Conservation (phyloP, 352 stramenopile genomes). For the Hyaloperonospora brassicae region DNA sequence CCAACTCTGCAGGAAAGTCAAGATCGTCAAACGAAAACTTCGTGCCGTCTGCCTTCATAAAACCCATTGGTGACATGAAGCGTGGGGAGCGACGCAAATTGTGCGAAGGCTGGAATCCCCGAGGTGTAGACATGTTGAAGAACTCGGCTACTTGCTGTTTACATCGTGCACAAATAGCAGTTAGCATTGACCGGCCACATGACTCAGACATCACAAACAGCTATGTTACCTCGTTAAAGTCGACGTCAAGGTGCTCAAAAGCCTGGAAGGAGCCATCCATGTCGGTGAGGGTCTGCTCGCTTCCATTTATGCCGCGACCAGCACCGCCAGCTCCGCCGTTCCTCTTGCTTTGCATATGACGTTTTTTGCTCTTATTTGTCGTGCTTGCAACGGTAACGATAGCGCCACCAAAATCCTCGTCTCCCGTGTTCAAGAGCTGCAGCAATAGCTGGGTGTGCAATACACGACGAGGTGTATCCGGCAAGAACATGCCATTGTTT, state of each 20-base stretch:
- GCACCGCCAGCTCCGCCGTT: conserved; percentile 5
- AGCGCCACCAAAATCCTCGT: conserved; percentile 29
- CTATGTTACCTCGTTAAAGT: conserved; percentile 65
- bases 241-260: conserved; percentile 80
- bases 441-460: conserved; percentile 74
- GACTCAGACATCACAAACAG: not conserved
- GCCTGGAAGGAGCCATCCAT: conserved; percentile 62
- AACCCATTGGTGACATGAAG: conserved; percentile 58
- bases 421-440: conserved; percentile 56
- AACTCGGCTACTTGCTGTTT: conserved; percentile 75
- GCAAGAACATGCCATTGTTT: conserved; percentile 63
- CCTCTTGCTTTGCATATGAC: conserved; percentile 27
- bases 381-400: conserved; percentile 24
- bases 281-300: conserved; percentile 35
- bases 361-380: conserved; percentile 60
- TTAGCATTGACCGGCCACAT: no score
- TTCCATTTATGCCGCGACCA: conserved; percentile 8
- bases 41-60: conserved; percentile 59
- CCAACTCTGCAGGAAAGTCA: conserved; percentile 68
- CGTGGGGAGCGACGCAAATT: conserved; percentile 67
- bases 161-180: conserved; percentile 2
- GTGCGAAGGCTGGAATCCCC: conserved; percentile 50
- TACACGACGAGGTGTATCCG: conserved; percentile 61
- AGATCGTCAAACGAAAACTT: conserved; percentile 85
- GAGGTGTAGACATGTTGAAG: conserved; percentile 66